phyloP scores from a whole-genome alignment of 192 early-diverging fungal species.

The Kickxella alabastrina region DNA sequence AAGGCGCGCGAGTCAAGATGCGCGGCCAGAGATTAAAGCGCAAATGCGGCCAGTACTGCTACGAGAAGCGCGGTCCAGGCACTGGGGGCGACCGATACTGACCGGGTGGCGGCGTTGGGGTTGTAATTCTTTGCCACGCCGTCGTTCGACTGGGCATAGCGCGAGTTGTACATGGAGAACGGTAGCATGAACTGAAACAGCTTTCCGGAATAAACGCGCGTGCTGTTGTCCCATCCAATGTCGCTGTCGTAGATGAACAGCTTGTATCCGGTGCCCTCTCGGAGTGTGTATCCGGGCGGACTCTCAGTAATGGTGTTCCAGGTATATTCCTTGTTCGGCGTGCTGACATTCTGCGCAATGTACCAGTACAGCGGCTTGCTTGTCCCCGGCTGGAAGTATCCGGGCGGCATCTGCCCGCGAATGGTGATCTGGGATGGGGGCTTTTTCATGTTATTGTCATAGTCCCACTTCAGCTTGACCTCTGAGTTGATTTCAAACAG shows the following conservation, averaged over 20 bases:
- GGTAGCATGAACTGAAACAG: constrained; percentile 53
- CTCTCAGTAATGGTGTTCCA: constrained; percentile 51
- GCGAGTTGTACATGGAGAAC: constrained; percentile 54
- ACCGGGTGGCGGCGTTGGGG: constrained; percentile 36
- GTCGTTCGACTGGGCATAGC: constrained; percentile 49
- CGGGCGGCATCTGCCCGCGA: constrained; percentile 45
- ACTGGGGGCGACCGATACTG: constrained; percentile 9
- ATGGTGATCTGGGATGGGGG: constrained; percentile 40
- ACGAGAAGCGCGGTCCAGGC: constrained; percentile 10
- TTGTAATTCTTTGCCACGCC: constrained; percentile 51
- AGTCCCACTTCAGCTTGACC: constrained; percentile 49
- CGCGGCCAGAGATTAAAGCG: too few species aligned
- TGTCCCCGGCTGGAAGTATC: constrained; percentile 41
- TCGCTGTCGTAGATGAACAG: constrained; percentile 47
- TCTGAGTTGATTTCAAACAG: constrained; percentile 43
- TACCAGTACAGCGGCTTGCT: constrained; percentile 52
- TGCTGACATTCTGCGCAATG: constrained; percentile 48
- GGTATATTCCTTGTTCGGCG: constrained; percentile 27
- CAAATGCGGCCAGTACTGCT: constrained; percentile 3
- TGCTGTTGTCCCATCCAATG: constrained; percentile 53
- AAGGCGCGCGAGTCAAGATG: too few species aligned
- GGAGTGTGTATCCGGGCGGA: constrained; percentile 48
- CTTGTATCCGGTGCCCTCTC: constrained; percentile 47
- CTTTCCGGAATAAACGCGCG: constrained; percentile 37
- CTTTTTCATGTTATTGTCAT: constrained; percentile 51